Evolutionary conservation across 352 stramenopile species (phyloP), one percentile per base, ranked within the genome.

Genomic region (Blastocystis sp.): DNA sequence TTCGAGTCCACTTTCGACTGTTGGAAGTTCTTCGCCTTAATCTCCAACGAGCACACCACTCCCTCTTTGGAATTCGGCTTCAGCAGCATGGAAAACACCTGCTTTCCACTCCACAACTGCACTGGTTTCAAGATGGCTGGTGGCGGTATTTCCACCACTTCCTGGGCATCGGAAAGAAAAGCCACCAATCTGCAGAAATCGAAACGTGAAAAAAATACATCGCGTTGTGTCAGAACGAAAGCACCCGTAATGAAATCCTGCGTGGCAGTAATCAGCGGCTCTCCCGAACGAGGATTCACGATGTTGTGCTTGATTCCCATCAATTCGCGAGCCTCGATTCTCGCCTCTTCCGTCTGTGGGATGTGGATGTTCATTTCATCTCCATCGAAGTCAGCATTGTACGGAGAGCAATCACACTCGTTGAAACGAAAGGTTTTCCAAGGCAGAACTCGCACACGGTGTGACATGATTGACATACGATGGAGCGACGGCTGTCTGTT

Each of bases 311-410:
- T 94, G 54, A 99, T 96, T n/a, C 95, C 95, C 96, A 99, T 99
- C 7, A 99, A 92, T 69, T 95, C 94, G 79, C 95, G 95, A 0
- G 97, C 97, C 91, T 99, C 98, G 5, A 96, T 95, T 45, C 96
- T 93, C 24, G 98, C 98, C 90, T 99, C 97, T 90, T 99, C 96
- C 0, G 97, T 99, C 92, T 99, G 98, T 30, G 98, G 98, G 26
- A 99, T 91, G 91, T 97, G 94, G 94, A 99, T 98, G 92, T 99
- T 99, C 97, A 99, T 99, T 91, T 99, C 97, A 90, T 99, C 97
- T 79, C 97, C 97, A 92, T 99, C 97, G 90, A 99, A 99, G 92
- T 99, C 97, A 50, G 97, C 97, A 69, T 99, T 99, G 92, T 99
- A 99, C 41, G 97, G 97, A 66, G 96, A 96, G 92, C 97, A 99